These are phyloP conservation scores for Wallacemonas sp. DNA, from an alignment of 208 protist genomes.

Conservation along the genomic window DNA sequence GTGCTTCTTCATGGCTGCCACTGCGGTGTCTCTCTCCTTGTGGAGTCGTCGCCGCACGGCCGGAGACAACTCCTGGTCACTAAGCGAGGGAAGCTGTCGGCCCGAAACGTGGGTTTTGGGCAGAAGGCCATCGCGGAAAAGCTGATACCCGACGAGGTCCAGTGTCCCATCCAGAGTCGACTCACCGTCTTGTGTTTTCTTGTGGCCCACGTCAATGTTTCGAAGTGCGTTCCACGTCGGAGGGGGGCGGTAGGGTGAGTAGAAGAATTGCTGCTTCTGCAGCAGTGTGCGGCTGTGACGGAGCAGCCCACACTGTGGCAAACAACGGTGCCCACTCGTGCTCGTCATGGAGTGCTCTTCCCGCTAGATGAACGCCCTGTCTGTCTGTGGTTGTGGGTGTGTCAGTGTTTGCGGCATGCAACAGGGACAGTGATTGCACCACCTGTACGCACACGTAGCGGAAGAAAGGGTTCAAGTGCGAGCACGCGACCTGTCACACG, in stretches of 20 bases:
- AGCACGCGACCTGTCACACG: too few relatives aligned
- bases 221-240: slow-evolving; percentile 75
- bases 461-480: too few relatives aligned
- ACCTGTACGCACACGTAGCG: too few relatives aligned
- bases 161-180: slow-evolving; percentile 83
- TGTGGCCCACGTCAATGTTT: slow-evolving; percentile 54
- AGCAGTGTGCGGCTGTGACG: slow-evolving; percentile 20
- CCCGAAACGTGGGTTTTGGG: slow-evolving; percentile 44
- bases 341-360: slow-evolving; percentile 13
- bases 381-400: neutral
- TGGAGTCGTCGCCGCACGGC: slow-evolving; percentile 42
- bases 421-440: too few relatives aligned
- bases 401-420: neutral
- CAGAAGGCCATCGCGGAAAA: slow-evolving; percentile 83
- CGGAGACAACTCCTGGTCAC: slow-evolving; percentile 28
- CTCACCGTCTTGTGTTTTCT: slow-evolving; percentile 64
- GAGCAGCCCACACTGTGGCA: slow-evolving; percentile 19
- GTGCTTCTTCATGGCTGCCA: slow-evolving; percentile 61
- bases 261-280: slow-evolving; percentile 24
- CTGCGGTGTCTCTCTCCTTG: slow-evolving; percentile 45
- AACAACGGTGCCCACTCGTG: neutral
- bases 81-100: slow-evolving; percentile 17
- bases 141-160: slow-evolving; percentile 83
- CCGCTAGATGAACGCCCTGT: slow-evolving; percentile 1
- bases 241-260: slow-evolving; percentile 33